Conservation (phyloP, 2,329 filamentous ascomycete species). For the Botrytis pseudocinerea region DNA sequence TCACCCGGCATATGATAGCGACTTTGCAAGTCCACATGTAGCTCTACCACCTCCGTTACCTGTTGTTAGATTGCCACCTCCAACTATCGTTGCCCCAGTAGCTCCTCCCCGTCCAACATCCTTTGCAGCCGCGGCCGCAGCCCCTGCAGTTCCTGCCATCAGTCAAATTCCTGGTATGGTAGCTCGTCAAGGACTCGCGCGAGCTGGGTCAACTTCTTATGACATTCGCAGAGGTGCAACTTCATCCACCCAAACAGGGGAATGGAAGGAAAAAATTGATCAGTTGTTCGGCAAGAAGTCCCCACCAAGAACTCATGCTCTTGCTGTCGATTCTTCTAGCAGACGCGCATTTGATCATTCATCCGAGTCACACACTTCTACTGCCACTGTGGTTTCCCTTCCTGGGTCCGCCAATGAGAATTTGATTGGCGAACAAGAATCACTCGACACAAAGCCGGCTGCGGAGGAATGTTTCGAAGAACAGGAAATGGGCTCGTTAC, state of each 20-base stretch:
- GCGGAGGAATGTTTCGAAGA: constrained; percentile 80
- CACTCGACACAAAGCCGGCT: constrained; percentile 63
- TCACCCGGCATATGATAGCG: constrained; percentile 72
- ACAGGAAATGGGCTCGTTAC: constrained; percentile 77
- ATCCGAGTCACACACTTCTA: constrained; percentile 44
- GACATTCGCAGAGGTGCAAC: constrained; percentile 43
- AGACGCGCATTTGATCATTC: constrained; percentile 65
- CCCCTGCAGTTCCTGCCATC: constrained; percentile 32
- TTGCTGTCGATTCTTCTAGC: constrained; percentile 67
- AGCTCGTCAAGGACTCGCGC: constrained; percentile 42
- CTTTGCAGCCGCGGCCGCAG: constrained; percentile 46
- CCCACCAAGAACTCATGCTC: constrained; percentile 57
- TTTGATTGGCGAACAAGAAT: constrained; percentile 45
- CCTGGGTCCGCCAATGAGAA: constrained; percentile 44
- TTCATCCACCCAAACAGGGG: constrained; percentile 40
- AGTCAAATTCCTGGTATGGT: constrained; percentile 27
- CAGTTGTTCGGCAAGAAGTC: constrained; percentile 63
- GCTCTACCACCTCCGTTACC: constrained; percentile 69
- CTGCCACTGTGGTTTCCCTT: constrained; percentile 75
- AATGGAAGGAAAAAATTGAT: constrained; percentile 85
- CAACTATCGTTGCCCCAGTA: constrained; percentile 45
- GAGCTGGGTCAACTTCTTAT: constrained; percentile 44
- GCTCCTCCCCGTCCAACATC: constrained; percentile 49
- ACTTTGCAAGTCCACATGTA: constrained; percentile 65
- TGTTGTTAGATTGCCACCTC: constrained; percentile 73